Percentiles rank a stretch among this genome's conserved stretches.
Evolutionary conservation across 2,329 filamentous ascomycete species (phyloP).

Genomic region (Fusarium coicis): DNA sequence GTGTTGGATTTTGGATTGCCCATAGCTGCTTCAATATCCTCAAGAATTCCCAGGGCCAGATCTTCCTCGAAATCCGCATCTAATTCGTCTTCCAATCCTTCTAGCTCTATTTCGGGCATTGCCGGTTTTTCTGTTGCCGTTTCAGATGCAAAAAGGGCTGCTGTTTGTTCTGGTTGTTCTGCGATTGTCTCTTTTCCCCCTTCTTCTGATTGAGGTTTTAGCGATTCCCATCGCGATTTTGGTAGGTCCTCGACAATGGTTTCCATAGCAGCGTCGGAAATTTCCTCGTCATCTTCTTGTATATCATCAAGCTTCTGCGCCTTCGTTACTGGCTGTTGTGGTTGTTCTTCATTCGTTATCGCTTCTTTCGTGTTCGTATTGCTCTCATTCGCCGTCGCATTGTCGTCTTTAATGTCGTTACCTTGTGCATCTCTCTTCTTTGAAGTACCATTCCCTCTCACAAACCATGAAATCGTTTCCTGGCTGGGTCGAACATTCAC

Average conservation of each 20-base stretch:
- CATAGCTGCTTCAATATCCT: conserved; percentile 35
- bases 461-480: conserved; percentile 65
- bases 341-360: neutral
- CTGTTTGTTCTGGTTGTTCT: neutral
- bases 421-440: conserved; percentile 47
- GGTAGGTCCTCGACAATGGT: neutral
- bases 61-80: conserved; percentile 43
- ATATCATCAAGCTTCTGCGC: conserved; percentile 13
- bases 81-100: conserved; percentile 42
- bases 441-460: conserved; percentile 50
- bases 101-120: conserved; percentile 3
- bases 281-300: conserved; percentile 29
- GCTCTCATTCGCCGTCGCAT: neutral
- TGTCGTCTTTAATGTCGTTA: conserved; percentile 12
- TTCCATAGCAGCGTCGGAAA: neutral
- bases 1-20: neutral
- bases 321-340: neutral
- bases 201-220: neutral
- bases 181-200: neutral
- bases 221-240: neutral
- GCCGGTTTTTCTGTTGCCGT: neutral
- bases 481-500: conserved; percentile 67
- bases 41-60: conserved; percentile 40
- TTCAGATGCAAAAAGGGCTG: neutral
- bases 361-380: neutral